Conservation (phyloP, 1,284 basidiomycete species). For the Sanghuangporus weigelae region DNA sequence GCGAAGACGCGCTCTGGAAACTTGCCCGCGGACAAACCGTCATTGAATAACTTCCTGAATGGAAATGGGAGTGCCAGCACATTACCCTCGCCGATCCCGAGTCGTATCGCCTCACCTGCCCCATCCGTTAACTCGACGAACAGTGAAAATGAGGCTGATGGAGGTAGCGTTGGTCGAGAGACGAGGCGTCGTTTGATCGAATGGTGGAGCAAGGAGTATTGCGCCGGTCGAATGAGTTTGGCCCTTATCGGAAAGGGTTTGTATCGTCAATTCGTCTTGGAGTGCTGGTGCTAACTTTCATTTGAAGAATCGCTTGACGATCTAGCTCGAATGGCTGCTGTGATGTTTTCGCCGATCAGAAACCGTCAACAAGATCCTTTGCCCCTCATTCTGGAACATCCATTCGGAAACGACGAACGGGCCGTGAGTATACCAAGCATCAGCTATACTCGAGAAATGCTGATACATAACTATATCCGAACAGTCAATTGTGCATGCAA, state of each 20-base stretch:
- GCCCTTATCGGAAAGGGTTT: constrained; percentile 86
- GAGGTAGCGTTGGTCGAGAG: constrained; percentile 77
- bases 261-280: constrained; percentile 15
- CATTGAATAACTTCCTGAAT: constrained; percentile 4
- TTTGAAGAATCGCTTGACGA: constrained; percentile 76
- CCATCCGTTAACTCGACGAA: constrained; percentile 47
- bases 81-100: constrained; percentile 43
- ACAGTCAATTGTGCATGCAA: constrained; percentile 79
- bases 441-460: background rate
- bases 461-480: constrained; percentile 12
- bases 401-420: constrained; percentile 69
- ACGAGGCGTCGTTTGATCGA: constrained; percentile 88
- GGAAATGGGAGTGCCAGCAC: constrained; percentile 22
- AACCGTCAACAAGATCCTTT: constrained; percentile 66
- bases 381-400: constrained; percentile 70
- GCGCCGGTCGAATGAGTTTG: constrained; percentile 90
- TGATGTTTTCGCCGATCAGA: constrained; percentile 71
- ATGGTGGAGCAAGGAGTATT: constrained; percentile 95
- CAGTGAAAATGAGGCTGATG: constrained; percentile 64
- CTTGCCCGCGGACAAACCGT: constrained; percentile 19
- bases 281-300: background rate
- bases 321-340: constrained; percentile 64
- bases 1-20: constrained; percentile 37
- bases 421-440: constrained; percentile 49
- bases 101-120: constrained; percentile 56